phyloP scores from a whole-genome alignment of 2,329 filamentous ascomycete species.

The Exutisphaerella laricina region DNA sequence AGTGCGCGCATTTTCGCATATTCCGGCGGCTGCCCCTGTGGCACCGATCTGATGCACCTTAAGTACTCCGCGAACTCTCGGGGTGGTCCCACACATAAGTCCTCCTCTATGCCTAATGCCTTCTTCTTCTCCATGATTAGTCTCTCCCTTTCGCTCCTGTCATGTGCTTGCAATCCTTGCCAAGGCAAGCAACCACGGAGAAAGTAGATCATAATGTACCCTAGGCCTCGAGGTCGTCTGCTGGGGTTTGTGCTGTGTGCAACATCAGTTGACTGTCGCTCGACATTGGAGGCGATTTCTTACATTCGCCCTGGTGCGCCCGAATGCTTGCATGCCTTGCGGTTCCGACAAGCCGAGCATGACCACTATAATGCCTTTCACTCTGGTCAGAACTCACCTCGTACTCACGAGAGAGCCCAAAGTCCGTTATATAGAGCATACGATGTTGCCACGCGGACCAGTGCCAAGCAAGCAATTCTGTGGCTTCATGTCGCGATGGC shows the following conservation, averaged over 20 bases:
- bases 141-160: conserved; percentile 3
- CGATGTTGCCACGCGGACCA: conserved; percentile 1
- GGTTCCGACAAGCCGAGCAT: conserved; percentile 3
- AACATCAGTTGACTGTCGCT: conserved; percentile 1
- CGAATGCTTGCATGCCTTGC: conserved; percentile 6
- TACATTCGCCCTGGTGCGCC: conserved; percentile 3
- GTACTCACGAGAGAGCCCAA: conserved; percentile 6
- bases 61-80: conserved; percentile 10
- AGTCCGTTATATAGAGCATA: conserved; percentile 7
- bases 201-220: conserved; percentile 10
- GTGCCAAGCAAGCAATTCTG: conserved; percentile 7
- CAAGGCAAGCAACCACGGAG: conserved; percentile 1
- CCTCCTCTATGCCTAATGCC: conserved; percentile 5
- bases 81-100: conserved; percentile 6
- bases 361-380: not conserved
- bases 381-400: conserved; percentile 1
- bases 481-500: conserved; percentile 6
- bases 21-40: conserved; percentile 4
- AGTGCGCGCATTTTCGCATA: conserved; percentile 5
- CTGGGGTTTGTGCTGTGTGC: not conserved
- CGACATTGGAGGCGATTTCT: not conserved
- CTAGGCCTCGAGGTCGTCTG: conserved; percentile 8
- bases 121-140: conserved; percentile 11
- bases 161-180: conserved; percentile 7
- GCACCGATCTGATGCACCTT: conserved; percentile 3